phyloP scores from a whole-genome alignment of 2,329 filamentous ascomycete species.

The Cryphonectria parasitica region DNA sequence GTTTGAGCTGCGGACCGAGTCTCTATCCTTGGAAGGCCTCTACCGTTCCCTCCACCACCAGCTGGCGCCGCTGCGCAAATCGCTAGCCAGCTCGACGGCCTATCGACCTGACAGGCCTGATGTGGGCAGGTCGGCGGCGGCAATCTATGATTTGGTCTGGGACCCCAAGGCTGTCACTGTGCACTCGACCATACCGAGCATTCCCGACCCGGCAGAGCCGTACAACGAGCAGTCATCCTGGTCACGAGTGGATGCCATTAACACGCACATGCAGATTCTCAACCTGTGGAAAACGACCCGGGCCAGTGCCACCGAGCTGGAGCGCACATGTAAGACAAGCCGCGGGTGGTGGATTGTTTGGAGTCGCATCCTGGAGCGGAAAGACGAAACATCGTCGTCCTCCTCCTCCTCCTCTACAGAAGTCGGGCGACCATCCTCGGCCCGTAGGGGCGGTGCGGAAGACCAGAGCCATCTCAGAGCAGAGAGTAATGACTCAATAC shows the following conservation, averaged over 20 bases:
- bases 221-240: slow-evolving; percentile 44
- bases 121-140: slow-evolving; percentile 40
- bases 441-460: slow-evolving; percentile 3
- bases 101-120: slow-evolving; percentile 59
- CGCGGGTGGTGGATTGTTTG: slow-evolving; percentile 74
- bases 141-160: slow-evolving; percentile 67
- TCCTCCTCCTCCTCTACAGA: slow-evolving; percentile 16
- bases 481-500: slow-evolving; percentile 14
- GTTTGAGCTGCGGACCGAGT: slow-evolving; percentile 65
- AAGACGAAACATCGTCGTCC: slow-evolving; percentile 3
- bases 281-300: slow-evolving; percentile 57
- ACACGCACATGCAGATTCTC: slow-evolving; percentile 67
- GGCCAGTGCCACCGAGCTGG: slow-evolving; percentile 49
- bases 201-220: slow-evolving; percentile 53
- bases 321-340: slow-evolving; percentile 67
- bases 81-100: slow-evolving; percentile 58
- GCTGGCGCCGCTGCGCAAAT: slow-evolving; percentile 60
- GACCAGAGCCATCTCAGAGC: slow-evolving; percentile 23
- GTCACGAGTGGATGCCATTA: slow-evolving; percentile 66
- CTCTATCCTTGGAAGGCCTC: slow-evolving; percentile 57
- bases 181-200: slow-evolving; percentile 68
- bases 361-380: slow-evolving; percentile 57
- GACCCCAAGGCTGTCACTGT: slow-evolving; percentile 60
- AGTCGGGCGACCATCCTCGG: background rate
- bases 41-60: slow-evolving; percentile 66